A percentile compares a stretch with the other conserved stretches of the same genome.
Conservation (phyloP, 495 filamentous ascomycete genomes). For the Penicillium antarcticum region DNA sequence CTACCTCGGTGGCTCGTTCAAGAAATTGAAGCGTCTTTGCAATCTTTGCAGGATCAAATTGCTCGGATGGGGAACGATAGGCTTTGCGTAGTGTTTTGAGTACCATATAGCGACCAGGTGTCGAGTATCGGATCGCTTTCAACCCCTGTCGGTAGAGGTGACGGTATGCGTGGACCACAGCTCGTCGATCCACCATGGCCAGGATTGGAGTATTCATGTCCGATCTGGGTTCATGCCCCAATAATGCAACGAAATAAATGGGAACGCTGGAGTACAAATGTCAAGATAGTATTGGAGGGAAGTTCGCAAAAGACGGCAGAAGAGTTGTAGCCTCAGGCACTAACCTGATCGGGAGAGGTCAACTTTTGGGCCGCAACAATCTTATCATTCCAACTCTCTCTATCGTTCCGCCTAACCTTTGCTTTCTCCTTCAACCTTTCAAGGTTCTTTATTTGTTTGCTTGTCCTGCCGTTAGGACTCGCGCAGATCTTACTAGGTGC, state of each 20-base stretch:
- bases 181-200: constrained; percentile 17
- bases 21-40: constrained; percentile 77
- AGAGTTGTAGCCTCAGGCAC: constrained; percentile 18
- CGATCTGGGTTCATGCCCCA: background rate
- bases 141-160: constrained; percentile 69
- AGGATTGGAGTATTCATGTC: constrained; percentile 12
- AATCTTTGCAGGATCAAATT: constrained; percentile 60
- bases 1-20: constrained; percentile 57
- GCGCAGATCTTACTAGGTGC: background rate
- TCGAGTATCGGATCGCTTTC: constrained; percentile 75
- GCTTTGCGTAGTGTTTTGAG: constrained; percentile 61
- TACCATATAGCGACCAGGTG: constrained; percentile 67
- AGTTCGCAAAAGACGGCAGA: constrained; percentile 4
- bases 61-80: constrained; percentile 58
- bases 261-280: background rate
- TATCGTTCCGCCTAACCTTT: background rate
- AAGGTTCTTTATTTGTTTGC: background rate
- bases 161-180: constrained; percentile 75
- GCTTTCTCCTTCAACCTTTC: background rate
- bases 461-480: background rate
- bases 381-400: constrained; percentile 7
- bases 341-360: constrained; percentile 18
- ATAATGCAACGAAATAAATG: background rate
- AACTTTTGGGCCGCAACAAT: constrained; percentile 29
- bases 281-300: constrained; percentile 5